Evolutionary conservation across 2,329 filamentous ascomycete genomes (phyloP), one percentile per base, ranked within the genome.

Genomic region (Neofusicoccum kwambonambiense): DNA sequence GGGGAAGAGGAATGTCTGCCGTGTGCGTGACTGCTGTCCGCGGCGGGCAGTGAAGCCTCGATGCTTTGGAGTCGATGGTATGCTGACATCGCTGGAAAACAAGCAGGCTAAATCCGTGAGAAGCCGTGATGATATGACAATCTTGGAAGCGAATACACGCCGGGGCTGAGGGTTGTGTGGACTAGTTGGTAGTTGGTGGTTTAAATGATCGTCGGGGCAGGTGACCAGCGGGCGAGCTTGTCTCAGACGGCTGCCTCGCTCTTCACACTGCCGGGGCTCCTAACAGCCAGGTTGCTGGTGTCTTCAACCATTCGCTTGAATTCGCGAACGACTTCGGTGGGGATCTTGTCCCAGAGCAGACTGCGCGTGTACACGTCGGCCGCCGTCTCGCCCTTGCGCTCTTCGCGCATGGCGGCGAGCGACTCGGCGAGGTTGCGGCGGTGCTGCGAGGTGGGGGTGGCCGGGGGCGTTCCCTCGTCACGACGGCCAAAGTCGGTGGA

Each of bases 361-460:
- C 92, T 96, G 65, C 94, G 87, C 39, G 93, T 96, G 80, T 97
- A 97, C 47, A 97, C 91, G 72, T 97, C 93, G 65, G 93, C 91
- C 54, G 89, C 90, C 60, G 86, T 86, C 70, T 81, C 80, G 64
- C 90, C 86, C 78, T 92, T 92, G 73, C 84, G 86, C 71, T 84
- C 86, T 70, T 82, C 82, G 69, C 92, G 89, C 87, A 97, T 92
- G 51, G 87, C 88, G 58, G 90, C 88, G 52, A 97, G 85, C 7
- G 92, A 89, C 70, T 96, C 90, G 50, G 90, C 90, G 52, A 95
- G 86, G 76, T 91, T 93, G 72, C 88, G 86, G 69, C 90, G 88
- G 71, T 87, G 86, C 66, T 77, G 74, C 45, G 76, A 76, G 64
- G 71, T 69, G 15, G 77, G 77, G 13, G 76, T 77, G 11, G 77